phyloP scores from a whole-genome alignment of 108 stramenopile species.

The Nitzschia palea region DNA sequence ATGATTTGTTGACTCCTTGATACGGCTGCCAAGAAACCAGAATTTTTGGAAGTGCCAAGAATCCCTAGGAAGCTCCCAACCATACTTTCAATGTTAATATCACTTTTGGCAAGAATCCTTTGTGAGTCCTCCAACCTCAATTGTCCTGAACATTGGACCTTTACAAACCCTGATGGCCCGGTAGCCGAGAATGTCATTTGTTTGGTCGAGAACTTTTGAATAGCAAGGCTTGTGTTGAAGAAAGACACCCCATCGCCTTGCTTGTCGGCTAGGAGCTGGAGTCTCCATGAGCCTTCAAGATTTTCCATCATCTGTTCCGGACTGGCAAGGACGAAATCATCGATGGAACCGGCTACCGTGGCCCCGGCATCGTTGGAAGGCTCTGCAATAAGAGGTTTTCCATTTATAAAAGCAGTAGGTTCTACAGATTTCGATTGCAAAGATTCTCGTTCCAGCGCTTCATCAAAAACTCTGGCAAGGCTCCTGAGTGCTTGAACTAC shows the following conservation, averaged over 20 bases:
- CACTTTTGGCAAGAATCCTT: conserved; percentile 50
- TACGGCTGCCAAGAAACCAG: conserved; percentile 45
- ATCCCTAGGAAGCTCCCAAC: conserved; percentile 43
- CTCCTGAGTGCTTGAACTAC: conserved; percentile 73
- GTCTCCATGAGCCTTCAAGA: conserved; percentile 71
- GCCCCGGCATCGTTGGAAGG: conserved; percentile 31
- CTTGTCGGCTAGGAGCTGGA: conserved; percentile 82
- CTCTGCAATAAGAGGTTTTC: conserved; percentile 38
- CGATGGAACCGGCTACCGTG: conserved; percentile 29
- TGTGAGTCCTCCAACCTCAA: conserved; percentile 46
- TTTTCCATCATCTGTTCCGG: conserved; percentile 62
- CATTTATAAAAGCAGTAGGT: conserved; percentile 57
- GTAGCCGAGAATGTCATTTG: conserved; percentile 48
- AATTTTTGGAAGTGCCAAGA: conserved; percentile 38
- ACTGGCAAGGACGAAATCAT: conserved; percentile 64
- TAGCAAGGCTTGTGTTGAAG: conserved; percentile 70
- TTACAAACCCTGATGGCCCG: conserved; percentile 48
- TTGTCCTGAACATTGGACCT: conserved; percentile 46
- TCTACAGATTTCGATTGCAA: conserved; percentile 20
- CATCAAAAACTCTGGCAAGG: conserved; percentile 65
- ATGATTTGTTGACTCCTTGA: conserved; percentile 67
- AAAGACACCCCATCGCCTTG: conserved; percentile 81
- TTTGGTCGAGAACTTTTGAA: conserved; percentile 58
- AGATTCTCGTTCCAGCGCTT: conserved; percentile 52
- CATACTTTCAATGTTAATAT: conserved; percentile 23